Conservation (phyloP, 1,284 basidiomycete genomes). For the Exobasidium cylindrosporum region DNA sequence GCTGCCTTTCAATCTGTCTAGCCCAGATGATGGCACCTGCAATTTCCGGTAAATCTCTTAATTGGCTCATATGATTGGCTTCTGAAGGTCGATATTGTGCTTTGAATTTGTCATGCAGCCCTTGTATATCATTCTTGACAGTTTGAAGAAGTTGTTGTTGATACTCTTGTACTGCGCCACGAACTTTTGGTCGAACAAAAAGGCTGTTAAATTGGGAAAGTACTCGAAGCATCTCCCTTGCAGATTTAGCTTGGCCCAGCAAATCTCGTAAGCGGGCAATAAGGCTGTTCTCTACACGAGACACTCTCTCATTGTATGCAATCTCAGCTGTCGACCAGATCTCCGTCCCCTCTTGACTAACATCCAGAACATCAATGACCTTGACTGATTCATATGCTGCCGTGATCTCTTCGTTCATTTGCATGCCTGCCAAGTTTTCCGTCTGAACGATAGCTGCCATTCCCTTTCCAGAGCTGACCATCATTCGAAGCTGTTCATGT, state of each 20-base stretch:
- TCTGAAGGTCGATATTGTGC: constrained; percentile 91
- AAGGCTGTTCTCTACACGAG: constrained; percentile 96
- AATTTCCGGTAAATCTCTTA: constrained; percentile 94
- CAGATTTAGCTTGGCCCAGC: constrained; percentile 91
- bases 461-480: constrained; percentile 91
- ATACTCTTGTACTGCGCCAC: constrained; percentile 94
- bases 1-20: constrained; percentile 92
- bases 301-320: constrained; percentile 94
- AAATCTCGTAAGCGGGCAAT: constrained; percentile 87
- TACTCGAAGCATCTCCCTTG: constrained; percentile 98
- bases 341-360: constrained; percentile 79
- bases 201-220: constrained; percentile 98
- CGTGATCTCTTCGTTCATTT: constrained; percentile 94
- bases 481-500: constrained; percentile 93
- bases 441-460: constrained; percentile 26
- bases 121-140: constrained; percentile 95
- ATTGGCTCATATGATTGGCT: constrained; percentile 95
- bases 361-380: constrained; percentile 91
- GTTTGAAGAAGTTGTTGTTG: constrained; percentile 68
- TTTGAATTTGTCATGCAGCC: constrained; percentile 77
- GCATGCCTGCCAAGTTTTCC: constrained; percentile 65
- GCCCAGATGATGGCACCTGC: constrained; percentile 98
- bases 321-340: constrained; percentile 96
- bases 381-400: constrained; percentile 88
- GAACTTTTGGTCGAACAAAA: constrained; percentile 85